These are phyloP conservation scores for Ophioceras dolichostomum DNA, from an alignment of 2,329 filamentous ascomycete species.

Conservation along the genomic window DNA sequence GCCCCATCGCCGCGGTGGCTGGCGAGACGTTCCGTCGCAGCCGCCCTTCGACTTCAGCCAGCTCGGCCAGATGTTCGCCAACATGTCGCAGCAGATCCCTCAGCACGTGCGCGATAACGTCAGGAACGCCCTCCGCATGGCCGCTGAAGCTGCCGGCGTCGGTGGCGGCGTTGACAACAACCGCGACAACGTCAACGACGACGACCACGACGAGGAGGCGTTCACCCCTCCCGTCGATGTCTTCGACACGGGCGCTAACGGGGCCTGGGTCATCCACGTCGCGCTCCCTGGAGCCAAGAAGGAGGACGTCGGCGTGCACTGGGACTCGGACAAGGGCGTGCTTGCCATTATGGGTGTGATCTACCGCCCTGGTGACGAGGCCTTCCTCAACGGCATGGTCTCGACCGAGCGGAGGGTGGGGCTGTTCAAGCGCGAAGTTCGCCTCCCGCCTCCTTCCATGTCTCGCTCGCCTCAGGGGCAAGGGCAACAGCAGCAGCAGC, in stretches of 20 bases:
- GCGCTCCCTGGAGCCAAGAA: constrained; percentile 70
- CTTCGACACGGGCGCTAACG: constrained; percentile 33
- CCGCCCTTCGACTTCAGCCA: constrained; percentile 4
- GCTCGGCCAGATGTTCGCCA: too few relatives aligned
- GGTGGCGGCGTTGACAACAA: not conserved
- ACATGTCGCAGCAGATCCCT: constrained; percentile 11
- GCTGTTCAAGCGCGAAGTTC: constrained; percentile 59
- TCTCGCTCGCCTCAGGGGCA: too few relatives aligned
- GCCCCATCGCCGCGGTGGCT: constrained; percentile 3
- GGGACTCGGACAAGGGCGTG: constrained; percentile 54
- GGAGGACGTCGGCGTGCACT: constrained; percentile 57
- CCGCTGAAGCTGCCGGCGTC: not conserved
- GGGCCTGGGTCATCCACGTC: constrained; percentile 54
- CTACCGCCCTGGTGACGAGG: constrained; percentile 59
- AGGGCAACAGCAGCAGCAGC: constrained; percentile 22
- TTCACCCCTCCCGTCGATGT: constrained; percentile 61
- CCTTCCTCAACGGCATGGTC: constrained; percentile 50
- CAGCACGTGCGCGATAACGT: constrained; percentile 8
- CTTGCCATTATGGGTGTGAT: constrained; percentile 62
- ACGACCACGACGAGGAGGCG: constrained; percentile 18
- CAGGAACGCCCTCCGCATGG: constrained; percentile 4
- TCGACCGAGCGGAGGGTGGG: constrained; percentile 60
- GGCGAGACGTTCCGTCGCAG: too few relatives aligned
- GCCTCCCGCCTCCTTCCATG: constrained; percentile 40
- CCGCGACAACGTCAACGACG: constrained; percentile 7